Base-by-base conservation (phyloP, 768 basidiomycete species). In the Pilatotrama ljubarskyi region DNA sequence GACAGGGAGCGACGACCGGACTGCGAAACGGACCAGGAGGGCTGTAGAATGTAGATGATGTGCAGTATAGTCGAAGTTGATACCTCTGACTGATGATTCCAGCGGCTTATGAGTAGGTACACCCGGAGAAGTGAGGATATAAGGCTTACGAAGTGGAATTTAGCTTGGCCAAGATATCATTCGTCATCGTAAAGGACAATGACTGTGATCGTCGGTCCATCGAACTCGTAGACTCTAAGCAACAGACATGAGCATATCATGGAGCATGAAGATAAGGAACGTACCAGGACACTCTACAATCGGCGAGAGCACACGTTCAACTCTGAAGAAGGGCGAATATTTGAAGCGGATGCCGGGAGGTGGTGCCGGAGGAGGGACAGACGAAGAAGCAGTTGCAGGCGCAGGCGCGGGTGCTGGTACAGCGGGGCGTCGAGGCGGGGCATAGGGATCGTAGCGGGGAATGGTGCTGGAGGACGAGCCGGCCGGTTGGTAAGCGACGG, bases 61-160 rank as follows among this genome's bases (percentile, higher is more conserved):
- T 95, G 78, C 93, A 95, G 73, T 90, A 95, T 8, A 96, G 75
- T 36, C 93, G 86, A 40, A 96, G 80, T 72, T 95, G 92, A 71
- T 87, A 88, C 64, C 83, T 86, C 15, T 84, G 72, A 25, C 89
- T 92, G 64, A 14, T 26, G 8, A 29, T n/a, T 26, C 15, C 15
- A 10, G 1, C 13, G 20, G 37, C 41, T 4, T 35, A 48, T 50
- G 14, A 40, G 18, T 40, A 25, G 29, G 10, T 29, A 14, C 3
- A n/a, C 13, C 35, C 14, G 18, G 22, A 15, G 18, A 29, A 32
- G 29, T 14, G 5, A n/a, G n/a, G n/a, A 38, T 25, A 24, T 26
- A 5, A n/a, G 24, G 73, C 80, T 44, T 69, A 90, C 91, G 76
- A 79, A 22, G 82, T 68, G 24, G 80, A 77, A 60, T 74, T 78